Percentiles rank a stretch among this genome's conserved stretches.
These are phyloP conservation scores for Collariella sp. DNA, from an alignment of 495 filamentous ascomycete genomes.

Conservation along the genomic window DNA sequence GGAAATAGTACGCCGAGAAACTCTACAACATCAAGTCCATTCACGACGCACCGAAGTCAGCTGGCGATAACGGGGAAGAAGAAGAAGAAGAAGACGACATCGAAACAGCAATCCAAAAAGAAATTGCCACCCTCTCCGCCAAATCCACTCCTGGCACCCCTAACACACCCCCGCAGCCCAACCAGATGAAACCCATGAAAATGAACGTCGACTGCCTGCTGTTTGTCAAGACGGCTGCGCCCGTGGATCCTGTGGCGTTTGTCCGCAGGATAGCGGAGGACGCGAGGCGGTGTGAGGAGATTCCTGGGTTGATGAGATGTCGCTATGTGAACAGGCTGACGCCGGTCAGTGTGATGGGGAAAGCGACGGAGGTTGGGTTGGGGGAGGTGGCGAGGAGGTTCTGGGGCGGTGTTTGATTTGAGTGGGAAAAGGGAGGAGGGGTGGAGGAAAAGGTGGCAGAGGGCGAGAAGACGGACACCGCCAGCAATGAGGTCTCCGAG, in stretches of 20 bases:
- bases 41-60: background rate
- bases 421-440: conserved; percentile 14
- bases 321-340: conserved; percentile 80
- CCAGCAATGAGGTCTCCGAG: conserved; percentile 12
- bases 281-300: conserved; percentile 36
- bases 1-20: conserved; percentile 45
- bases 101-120: conserved; percentile 71
- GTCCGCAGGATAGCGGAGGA: conserved; percentile 68
- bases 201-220: conserved; percentile 71
- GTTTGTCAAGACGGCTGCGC: conserved; percentile 55
- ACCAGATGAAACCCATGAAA: conserved; percentile 50
- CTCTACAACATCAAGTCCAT: conserved; percentile 45
- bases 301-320: conserved; percentile 47
- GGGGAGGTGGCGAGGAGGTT: conserved; percentile 62
- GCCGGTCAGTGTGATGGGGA: conserved; percentile 65
- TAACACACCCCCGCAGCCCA: conserved; percentile 22
- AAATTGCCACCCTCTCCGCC: conserved; percentile 58
- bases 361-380: conserved; percentile 69
- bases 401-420: conserved; percentile 65
- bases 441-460: background rate
- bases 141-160: conserved; percentile 13
- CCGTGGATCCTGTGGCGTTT: conserved; percentile 73
- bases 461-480: conserved; percentile 6
- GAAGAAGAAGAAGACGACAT: conserved; percentile 55
- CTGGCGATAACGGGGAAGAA: conserved; percentile 13